Conservation (phyloP, 2,329 filamentous ascomycete species). For the Zymoseptoria brevis region DNA sequence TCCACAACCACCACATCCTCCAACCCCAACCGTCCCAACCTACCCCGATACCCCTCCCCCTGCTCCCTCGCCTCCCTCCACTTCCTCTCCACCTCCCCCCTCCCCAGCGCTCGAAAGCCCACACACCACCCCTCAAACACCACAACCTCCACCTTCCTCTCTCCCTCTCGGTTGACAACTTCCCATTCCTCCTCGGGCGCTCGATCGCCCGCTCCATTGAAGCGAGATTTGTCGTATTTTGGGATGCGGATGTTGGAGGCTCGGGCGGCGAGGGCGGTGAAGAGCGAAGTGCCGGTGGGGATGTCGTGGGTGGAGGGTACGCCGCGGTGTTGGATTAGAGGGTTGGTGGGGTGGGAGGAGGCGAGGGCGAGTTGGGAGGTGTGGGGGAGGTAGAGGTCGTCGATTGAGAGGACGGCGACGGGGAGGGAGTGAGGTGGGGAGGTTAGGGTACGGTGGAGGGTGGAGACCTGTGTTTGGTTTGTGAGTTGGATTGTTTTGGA, state of each 20-base stretch:
- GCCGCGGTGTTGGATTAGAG: slow-evolving; percentile 70
- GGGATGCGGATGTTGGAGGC: slow-evolving; percentile 54
- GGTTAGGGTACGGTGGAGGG: slow-evolving; percentile 55
- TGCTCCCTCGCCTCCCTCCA: slow-evolving; percentile 44
- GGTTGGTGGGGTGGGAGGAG: slow-evolving; percentile 58
- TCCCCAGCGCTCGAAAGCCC: slow-evolving; percentile 63
- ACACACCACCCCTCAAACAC: slow-evolving; percentile 90
- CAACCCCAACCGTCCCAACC: slow-evolving; percentile 48
- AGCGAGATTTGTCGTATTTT: slow-evolving; percentile 75
- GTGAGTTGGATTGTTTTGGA: neutral
- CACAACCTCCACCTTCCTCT: slow-evolving; percentile 50
- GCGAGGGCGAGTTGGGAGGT: slow-evolving; percentile 59
- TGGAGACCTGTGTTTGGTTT: slow-evolving; percentile 43
- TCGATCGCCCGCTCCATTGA: slow-evolving; percentile 68
- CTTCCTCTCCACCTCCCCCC: slow-evolving; percentile 47
- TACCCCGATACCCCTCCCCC: slow-evolving; percentile 38
- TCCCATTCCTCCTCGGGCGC: slow-evolving; percentile 56
- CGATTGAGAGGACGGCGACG: slow-evolving; percentile 70
- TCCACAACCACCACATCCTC: slow-evolving; percentile 53
- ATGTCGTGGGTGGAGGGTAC: slow-evolving; percentile 81
- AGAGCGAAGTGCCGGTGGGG: slow-evolving; percentile 53
- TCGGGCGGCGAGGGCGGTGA: slow-evolving; percentile 49
- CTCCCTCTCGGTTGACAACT: slow-evolving; percentile 45
- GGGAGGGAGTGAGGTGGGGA: slow-evolving; percentile 50
- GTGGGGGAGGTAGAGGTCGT: slow-evolving; percentile 81